phyloP scores from a whole-genome alignment of 108 stramenopile species.

The Fragilaria crotonensis region DNA sequence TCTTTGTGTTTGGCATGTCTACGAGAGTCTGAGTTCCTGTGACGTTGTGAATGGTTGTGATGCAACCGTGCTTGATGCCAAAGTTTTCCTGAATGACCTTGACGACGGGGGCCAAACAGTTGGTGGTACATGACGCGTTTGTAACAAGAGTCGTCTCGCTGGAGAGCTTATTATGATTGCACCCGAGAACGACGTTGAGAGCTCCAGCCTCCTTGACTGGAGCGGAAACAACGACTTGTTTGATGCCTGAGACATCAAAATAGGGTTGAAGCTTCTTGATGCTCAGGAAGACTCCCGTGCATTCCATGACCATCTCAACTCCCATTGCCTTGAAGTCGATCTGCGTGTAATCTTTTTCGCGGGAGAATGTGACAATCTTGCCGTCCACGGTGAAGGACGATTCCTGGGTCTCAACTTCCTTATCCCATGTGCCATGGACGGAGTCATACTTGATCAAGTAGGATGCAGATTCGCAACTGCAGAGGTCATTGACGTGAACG shows the following conservation, averaged over 20 bases:
- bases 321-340: conserved; percentile 66
- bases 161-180: conserved; percentile 74
- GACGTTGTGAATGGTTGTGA: conserved; percentile 92
- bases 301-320: conserved; percentile 89
- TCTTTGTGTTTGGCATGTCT: conserved; percentile 92
- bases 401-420: conserved; percentile 52
- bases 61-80: conserved; percentile 88
- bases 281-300: conserved; percentile 86
- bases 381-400: conserved; percentile 82
- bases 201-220: conserved; percentile 90
- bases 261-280: conserved; percentile 66
- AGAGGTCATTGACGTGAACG: conserved; percentile 90
- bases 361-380: conserved; percentile 69
- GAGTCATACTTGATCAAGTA: conserved; percentile 93
- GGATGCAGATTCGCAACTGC: conserved; percentile 75
- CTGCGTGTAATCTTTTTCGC: conserved; percentile 58
- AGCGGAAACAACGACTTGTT: conserved; percentile 90
- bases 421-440: conserved; percentile 91
- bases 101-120: conserved; percentile 92
- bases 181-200: conserved; percentile 91
- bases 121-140: conserved; percentile 94
- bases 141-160: conserved; percentile 76
- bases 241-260: conserved; percentile 71
- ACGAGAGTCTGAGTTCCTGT: conserved; percentile 87
- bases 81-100: conserved; percentile 89